Conservation (phyloP, 805 yeast species). For the Lipomyces chichibuensis region DNA sequence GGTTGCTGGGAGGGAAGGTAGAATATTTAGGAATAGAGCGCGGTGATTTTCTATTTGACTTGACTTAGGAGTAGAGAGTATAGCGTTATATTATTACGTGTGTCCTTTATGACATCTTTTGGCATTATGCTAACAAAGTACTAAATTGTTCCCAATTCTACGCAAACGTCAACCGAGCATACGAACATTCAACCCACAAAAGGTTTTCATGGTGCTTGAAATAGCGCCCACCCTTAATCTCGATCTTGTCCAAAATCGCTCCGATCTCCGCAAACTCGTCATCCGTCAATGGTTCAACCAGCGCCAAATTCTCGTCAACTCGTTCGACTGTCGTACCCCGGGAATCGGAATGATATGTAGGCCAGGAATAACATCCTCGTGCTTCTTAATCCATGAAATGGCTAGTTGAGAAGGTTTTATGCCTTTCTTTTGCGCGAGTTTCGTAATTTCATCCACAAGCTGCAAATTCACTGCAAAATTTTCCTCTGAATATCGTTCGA, state of each 20-base stretch:
- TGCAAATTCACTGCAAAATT: conserved; percentile 56
- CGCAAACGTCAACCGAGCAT: background rate
- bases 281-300: conserved; percentile 51
- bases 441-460: conserved; percentile 54
- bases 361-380: conserved; percentile 44
- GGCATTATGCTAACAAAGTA: background rate
- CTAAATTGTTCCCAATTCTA: too few species aligned
- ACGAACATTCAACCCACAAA: conserved; percentile 18
- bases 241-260: conserved; percentile 48
- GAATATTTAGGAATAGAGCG: background rate
- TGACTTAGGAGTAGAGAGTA: background rate
- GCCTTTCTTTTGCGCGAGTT: conserved; percentile 52
- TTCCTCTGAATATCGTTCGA: conserved; percentile 65
- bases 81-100: background rate
- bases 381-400: conserved; percentile 63
- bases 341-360: conserved; percentile 79
- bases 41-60: background rate
- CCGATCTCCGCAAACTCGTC: conserved; percentile 61
- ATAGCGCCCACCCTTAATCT: conserved; percentile 63
- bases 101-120: too few species aligned
- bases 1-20: background rate
- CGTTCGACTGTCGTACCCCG: conserved; percentile 62
- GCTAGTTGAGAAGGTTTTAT: conserved; percentile 69
- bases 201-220: conserved; percentile 39
- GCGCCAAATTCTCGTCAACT: conserved; percentile 61